Evolutionary conservation across 1,284 basidiomycete genomes (phyloP).

Genomic region (Ustilago curta): DNA sequence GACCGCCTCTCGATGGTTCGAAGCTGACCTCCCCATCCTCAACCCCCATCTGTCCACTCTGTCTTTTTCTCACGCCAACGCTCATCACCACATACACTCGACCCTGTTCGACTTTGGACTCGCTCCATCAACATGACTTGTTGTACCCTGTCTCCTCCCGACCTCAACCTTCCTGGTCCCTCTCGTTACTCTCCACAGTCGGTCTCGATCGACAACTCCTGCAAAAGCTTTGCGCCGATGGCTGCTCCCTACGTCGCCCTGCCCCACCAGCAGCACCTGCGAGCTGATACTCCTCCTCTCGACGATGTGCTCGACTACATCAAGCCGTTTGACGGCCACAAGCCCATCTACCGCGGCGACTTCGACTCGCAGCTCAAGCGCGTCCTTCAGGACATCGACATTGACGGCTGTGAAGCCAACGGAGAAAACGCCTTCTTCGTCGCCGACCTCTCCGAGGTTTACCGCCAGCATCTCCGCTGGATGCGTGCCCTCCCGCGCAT

Average conservation of each 20-base stretch:
- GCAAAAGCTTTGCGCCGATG: slow-evolving; percentile 30
- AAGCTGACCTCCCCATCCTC: slow-evolving; percentile 16
- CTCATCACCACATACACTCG: neutral
- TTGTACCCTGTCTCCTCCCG: slow-evolving; percentile 19
- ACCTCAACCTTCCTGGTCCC: slow-evolving; percentile 28
- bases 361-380: slow-evolving; percentile 58
- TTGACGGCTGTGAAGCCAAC: slow-evolving; percentile 73
- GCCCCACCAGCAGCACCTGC: slow-evolving; percentile 48
- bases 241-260: slow-evolving; percentile 42
- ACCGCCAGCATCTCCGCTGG: slow-evolving; percentile 88
- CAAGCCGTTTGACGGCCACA: slow-evolving; percentile 50
- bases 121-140: slow-evolving; percentile 26
- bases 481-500: slow-evolving; percentile 78
- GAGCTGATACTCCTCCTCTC: slow-evolving; percentile 50
- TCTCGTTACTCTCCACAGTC: slow-evolving; percentile 38
- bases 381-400: slow-evolving; percentile 64
- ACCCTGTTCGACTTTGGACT: neutral
- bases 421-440: slow-evolving; percentile 97
- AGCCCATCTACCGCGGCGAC: slow-evolving; percentile 58
- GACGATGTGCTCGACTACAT: slow-evolving; percentile 46
- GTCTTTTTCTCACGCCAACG: neutral
- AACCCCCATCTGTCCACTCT: neutral
- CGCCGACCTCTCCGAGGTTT: slow-evolving; percentile 89
- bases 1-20: neutral
- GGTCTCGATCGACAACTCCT: slow-evolving; percentile 28